phyloP scores from a whole-genome alignment of 306 rosid genomes.

The Citrullus amarus region DNA sequence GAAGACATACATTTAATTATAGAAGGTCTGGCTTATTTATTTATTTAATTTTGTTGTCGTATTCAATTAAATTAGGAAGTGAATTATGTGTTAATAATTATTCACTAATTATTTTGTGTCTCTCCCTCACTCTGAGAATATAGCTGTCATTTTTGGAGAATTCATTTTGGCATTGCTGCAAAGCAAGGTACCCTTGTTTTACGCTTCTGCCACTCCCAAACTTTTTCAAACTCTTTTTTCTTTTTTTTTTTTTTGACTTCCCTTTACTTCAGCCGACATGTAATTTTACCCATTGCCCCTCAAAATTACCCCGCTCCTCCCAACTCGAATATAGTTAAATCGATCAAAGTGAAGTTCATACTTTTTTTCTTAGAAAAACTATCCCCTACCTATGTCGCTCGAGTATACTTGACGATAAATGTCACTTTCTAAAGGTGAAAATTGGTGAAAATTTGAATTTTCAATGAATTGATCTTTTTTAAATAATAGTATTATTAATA shows the following conservation, averaged over 20 bases:
- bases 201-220: neutral
- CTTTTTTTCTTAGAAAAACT: too few relatives aligned
- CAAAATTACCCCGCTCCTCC: neutral
- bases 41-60: neutral
- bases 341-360: too few relatives aligned
- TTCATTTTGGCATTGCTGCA: neutral
- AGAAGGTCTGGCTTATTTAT: neutral
- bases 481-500: too few relatives aligned
- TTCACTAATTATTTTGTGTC: neutral
- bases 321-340: neutral
- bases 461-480: too few relatives aligned
- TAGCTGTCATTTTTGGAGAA: neutral
- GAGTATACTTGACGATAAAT: too few relatives aligned
- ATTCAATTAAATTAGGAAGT: neutral
- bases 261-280: neutral
- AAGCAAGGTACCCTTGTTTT: neutral
- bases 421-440: too few relatives aligned
- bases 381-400: too few relatives aligned
- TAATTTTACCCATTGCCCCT: neutral
- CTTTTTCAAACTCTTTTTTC: neutral
- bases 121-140: neutral
- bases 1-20: neutral
- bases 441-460: too few relatives aligned
- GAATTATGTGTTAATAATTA: neutral
- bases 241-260: neutral